Conservation (phyloP, 2,329 filamentous ascomycete genomes). For the Talaromyces sp. region DNA sequence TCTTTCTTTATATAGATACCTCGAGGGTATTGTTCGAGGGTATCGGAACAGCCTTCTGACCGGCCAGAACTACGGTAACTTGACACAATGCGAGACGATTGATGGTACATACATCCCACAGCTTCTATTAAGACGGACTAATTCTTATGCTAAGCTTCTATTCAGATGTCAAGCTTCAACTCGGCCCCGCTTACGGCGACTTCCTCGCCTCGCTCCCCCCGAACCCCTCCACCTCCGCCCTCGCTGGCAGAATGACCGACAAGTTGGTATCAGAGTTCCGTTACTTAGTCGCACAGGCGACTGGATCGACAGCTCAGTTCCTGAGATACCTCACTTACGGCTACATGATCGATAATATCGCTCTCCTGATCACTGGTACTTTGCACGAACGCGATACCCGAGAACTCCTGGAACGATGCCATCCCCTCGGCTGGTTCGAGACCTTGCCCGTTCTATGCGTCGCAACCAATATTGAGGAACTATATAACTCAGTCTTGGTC, state of each 20-base stretch:
- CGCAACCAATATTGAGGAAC: constrained; percentile 95
- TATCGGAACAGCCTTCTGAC: constrained; percentile 95
- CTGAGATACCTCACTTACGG: constrained; percentile 98
- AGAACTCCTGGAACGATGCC: constrained; percentile 92
- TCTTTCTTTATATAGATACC: constrained; percentile 65
- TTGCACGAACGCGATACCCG: constrained; percentile 96
- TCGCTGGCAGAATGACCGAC: constrained; percentile 93
- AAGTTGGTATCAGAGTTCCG: constrained; percentile 97
- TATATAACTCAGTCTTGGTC: constrained; percentile 97
- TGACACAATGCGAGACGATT: constrained; percentile 96
- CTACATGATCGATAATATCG: constrained; percentile 99
- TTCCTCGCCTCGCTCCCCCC: constrained; percentile 91
- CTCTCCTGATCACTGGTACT: constrained; percentile 94
- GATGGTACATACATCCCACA: constrained; percentile 64
- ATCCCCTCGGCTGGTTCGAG: constrained; percentile 98
- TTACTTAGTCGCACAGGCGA: constrained; percentile 91
- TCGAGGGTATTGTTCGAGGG: constrained; percentile 95
- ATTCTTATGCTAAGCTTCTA: not conserved
- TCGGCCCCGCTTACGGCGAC: constrained; percentile 94
- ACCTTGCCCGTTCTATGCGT: constrained; percentile 98
- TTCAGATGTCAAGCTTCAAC: constrained; percentile 93
- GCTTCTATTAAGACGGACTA: not conserved
- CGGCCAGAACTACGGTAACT: constrained; percentile 86
- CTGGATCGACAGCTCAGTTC: constrained; percentile 87
- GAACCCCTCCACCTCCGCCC: constrained; percentile 92